Conservation (phyloP, 2,329 filamentous ascomycete genomes). For the Stemphylium beticola region DNA sequence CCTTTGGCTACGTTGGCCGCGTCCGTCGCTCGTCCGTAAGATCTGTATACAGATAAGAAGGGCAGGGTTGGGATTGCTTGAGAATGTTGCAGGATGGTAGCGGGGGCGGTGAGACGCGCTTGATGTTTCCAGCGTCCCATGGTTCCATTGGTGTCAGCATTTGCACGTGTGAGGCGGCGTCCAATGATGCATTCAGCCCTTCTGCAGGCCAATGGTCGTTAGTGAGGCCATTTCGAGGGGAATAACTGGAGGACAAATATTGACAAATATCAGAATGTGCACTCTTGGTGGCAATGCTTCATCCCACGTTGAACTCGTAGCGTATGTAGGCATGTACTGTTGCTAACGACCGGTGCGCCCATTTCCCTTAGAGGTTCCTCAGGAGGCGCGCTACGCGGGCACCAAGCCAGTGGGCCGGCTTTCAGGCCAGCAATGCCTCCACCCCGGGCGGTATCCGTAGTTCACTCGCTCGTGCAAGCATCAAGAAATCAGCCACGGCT, state of each 20-base stretch:
- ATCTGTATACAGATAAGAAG: not conserved
- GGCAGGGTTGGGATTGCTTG: slow-evolving; percentile 1
- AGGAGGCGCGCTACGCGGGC: not conserved
- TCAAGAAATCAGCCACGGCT: slow-evolving; percentile 25
- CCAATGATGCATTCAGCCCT: not conserved
- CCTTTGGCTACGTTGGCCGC: not conserved
- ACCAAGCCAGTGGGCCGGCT: slow-evolving; percentile 2
- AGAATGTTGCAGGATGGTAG: slow-evolving; percentile 4
- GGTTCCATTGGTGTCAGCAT: slow-evolving; percentile 10
- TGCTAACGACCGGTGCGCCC: not conserved
- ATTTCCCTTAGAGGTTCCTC: not conserved
- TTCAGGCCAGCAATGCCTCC: slow-evolving; percentile 7
- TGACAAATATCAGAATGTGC: not conserved
- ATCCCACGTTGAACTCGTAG: not conserved
- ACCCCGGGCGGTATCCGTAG: not conserved
- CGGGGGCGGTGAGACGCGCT: slow-evolving; percentile 20
- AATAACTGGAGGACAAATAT: not conserved
- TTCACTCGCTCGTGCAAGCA: slow-evolving; percentile 9
- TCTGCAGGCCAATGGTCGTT: too few relatives aligned
- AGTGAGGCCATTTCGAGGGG: too few relatives aligned
- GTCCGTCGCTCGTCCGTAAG: not conserved
- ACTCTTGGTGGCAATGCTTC: not conserved
- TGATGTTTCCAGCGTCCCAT: not conserved
- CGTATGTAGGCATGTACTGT: not conserved
- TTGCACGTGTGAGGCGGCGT: slow-evolving; percentile 11